Evolutionary conservation across 148 eudicot genomes (phyloP).

Genomic region (Rhododendron williamsianum): DNA sequence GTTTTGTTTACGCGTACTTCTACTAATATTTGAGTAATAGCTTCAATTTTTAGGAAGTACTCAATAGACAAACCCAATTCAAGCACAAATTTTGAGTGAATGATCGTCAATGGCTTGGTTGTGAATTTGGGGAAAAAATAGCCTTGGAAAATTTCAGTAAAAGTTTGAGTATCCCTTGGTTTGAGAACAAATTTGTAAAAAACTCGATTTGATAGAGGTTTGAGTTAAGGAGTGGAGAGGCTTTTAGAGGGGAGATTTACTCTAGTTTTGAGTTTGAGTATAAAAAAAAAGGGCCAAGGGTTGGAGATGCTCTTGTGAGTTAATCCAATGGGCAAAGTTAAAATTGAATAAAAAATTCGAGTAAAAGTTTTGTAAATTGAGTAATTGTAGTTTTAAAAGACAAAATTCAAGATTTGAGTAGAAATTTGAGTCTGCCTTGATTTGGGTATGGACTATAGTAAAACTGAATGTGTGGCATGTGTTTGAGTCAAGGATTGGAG

Average conservation of each 20-base stretch:
- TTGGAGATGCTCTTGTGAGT: neutral
- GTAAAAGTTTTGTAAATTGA: neutral
- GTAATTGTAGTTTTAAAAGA: neutral
- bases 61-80: neutral
- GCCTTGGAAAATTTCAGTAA: neutral
- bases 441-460: neutral
- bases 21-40: neutral
- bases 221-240: neutral
- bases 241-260: neutral
- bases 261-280: neutral
- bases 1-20: neutral
- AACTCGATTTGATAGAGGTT: too few relatives aligned
- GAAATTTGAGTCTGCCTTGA: neutral
- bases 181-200: neutral
- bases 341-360: neutral
- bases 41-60: neutral
- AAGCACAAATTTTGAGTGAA: neutral
- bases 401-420: neutral
- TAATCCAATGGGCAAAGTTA: neutral
- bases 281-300: neutral
- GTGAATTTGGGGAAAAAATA: neutral
- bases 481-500: neutral
- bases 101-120: neutral
- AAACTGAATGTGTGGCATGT: neutral
- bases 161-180: neutral